A percentile compares a stretch with the other conserved stretches of the same genome.
Evolutionary conservation across 768 basidiomycete genomes (phyloP).

Genomic region (Gloeophyllum trabeum): DNA sequence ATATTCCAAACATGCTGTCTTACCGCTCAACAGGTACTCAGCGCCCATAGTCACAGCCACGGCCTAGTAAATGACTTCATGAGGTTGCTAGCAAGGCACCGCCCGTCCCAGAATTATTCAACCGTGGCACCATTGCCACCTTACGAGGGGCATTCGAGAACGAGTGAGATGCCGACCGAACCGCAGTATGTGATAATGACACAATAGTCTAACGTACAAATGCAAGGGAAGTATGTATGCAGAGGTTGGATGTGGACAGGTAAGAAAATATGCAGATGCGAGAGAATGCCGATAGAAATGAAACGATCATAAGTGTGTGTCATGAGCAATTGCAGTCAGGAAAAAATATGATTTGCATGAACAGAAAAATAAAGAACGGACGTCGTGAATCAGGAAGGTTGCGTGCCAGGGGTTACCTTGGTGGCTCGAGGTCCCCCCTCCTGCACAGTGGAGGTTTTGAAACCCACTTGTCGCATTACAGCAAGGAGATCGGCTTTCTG

Average conservation of each 20-base stretch:
- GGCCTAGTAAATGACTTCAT: too few relatives aligned
- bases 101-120: too few relatives aligned
- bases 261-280: not conserved
- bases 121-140: too few relatives aligned
- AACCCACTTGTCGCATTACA: slow-evolving; percentile 78
- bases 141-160: too few relatives aligned
- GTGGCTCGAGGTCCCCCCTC: slow-evolving; percentile 1
- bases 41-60: too few relatives aligned
- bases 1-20: too few relatives aligned
- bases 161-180: slow-evolving; percentile 1
- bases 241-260: not conserved
- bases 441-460: slow-evolving; percentile 63
- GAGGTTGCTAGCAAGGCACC: too few relatives aligned
- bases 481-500: slow-evolving; percentile 78
- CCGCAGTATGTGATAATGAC: slow-evolving; percentile 4
- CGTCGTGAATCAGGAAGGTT: not conserved
- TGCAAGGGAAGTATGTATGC: not conserved
- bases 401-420: not conserved
- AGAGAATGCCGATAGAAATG: not conserved
- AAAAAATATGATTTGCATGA: too few relatives aligned
- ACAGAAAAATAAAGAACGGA: not conserved
- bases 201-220: not conserved
- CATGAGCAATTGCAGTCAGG: not conserved
- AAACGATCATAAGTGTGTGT: not conserved
- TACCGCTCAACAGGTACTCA: too few relatives aligned